Conservation (phyloP, 352 stramenopile genomes). For the Globisporangium spiculum region DNA sequence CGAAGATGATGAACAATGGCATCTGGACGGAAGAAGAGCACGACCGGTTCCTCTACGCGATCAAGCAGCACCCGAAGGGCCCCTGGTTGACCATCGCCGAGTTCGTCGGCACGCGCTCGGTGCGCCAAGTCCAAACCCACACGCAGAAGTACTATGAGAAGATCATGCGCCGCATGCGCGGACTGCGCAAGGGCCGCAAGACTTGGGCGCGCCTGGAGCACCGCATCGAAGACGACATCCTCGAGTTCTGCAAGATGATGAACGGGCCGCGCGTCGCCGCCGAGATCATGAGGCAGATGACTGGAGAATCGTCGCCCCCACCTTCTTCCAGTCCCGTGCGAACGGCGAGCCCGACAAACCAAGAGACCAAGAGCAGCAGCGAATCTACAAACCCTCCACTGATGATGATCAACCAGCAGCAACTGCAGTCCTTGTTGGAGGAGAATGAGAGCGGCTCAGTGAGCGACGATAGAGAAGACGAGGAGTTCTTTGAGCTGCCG, state of each 20-base stretch:
- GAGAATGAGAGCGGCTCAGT: not conserved
- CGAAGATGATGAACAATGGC: not conserved
- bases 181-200: conserved; percentile 24
- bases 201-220: conserved; percentile 16
- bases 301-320: not conserved
- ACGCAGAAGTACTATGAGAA: conserved; percentile 36
- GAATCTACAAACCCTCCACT: not conserved
- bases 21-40: conserved; percentile 27
- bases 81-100: conserved; percentile 26
- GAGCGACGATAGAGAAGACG: not conserved
- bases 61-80: conserved; percentile 23
- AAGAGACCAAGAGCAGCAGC: not conserved
- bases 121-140: conserved; percentile 5
- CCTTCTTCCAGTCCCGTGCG: not conserved
- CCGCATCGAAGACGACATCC: conserved; percentile 12
- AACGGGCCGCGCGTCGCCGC: conserved; percentile 1
- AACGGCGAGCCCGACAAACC: not conserved
- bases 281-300: conserved; percentile 4
- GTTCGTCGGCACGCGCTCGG: conserved; percentile 24
- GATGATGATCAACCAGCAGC: not conserved
- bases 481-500: conserved; percentile 29
- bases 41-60: conserved; percentile 23
- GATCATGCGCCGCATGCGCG: conserved; percentile 27
- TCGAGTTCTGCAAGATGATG: conserved; percentile 25
- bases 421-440: not conserved